Evolutionary conservation across 106 monocot genomes (phyloP).

Genomic region (Posidonia australis): DNA sequence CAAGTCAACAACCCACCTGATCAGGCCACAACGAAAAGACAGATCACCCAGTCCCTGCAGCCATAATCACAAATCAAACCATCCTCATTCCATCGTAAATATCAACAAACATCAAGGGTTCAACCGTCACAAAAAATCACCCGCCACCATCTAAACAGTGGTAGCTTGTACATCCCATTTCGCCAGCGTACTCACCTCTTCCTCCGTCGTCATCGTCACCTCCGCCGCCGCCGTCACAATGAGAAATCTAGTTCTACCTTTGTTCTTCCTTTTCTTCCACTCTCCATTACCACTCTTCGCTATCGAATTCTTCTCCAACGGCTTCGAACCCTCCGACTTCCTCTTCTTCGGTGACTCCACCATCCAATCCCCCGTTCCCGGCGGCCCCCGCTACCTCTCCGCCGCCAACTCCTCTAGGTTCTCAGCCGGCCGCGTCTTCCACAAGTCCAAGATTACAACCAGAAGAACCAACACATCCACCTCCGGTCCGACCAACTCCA

Average conservation of each 20-base stretch:
- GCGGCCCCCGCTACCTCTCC: constrained; percentile 10
- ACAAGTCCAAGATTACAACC: background rate
- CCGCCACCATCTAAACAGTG: too few species aligned
- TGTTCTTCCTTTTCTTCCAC: constrained; percentile 10
- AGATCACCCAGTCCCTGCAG: too few species aligned
- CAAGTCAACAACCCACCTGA: too few species aligned
- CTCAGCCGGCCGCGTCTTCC: constrained; percentile 30
- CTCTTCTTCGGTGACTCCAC: constrained; percentile 23
- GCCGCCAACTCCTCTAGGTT: constrained; percentile 10
- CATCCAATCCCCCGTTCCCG: background rate
- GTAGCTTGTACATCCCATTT: too few species aligned
- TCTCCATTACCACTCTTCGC: background rate
- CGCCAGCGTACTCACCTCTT: background rate
- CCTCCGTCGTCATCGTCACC: background rate
- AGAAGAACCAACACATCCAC: background rate
- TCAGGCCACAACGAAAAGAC: too few species aligned
- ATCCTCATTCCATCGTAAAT: too few species aligned
- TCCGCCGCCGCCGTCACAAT: too few species aligned
- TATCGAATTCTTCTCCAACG: constrained; percentile 28
- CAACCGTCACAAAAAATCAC: too few species aligned
- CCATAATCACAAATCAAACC: too few species aligned
- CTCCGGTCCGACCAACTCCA: background rate
- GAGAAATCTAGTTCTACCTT: background rate
- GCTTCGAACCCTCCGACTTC: constrained; percentile 17
- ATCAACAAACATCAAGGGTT: too few species aligned